Percentiles rank a stretch among this genome's conserved stretches.
phyloP scores from a whole-genome alignment of 2,329 filamentous ascomycete genomes.

The Arachnopeziza araneosa region DNA sequence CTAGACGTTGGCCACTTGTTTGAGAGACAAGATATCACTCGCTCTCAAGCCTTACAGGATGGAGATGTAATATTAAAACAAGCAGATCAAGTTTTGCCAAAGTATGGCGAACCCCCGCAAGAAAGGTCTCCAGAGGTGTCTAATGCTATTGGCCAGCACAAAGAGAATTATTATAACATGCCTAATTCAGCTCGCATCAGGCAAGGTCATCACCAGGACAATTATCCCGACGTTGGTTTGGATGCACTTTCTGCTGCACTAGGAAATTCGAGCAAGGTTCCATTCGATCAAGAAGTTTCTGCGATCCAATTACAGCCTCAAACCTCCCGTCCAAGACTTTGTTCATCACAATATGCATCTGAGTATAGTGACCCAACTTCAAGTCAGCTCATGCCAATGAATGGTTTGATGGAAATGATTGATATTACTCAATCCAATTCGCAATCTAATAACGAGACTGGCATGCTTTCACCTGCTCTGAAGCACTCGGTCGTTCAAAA shows the following conservation, averaged over 20 bases:
- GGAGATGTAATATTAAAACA: background rate
- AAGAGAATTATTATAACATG: background rate
- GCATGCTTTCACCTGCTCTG: background rate
- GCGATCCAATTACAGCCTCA: background rate
- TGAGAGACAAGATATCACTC: background rate
- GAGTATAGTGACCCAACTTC: conserved; percentile 7
- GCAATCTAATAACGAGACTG: background rate
- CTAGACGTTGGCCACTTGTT: background rate
- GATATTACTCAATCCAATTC: background rate
- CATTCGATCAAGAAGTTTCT: background rate
- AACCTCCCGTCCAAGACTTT: background rate
- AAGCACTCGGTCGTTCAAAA: background rate
- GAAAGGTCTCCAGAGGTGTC: background rate
- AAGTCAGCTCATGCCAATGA: conserved; percentile 1
- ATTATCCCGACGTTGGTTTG: background rate
- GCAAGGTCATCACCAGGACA: background rate
- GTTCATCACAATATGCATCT: background rate
- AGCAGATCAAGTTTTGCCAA: background rate
- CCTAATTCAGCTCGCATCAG: background rate
- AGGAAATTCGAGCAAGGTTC: background rate
- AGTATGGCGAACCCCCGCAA: background rate
- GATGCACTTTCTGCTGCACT: background rate
- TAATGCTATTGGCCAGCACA: background rate
- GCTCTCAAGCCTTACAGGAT: background rate
- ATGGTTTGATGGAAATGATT: background rate